phyloP scores from a whole-genome alignment of 352 stramenopile genomes.

The Phytophthora citricola region DNA sequence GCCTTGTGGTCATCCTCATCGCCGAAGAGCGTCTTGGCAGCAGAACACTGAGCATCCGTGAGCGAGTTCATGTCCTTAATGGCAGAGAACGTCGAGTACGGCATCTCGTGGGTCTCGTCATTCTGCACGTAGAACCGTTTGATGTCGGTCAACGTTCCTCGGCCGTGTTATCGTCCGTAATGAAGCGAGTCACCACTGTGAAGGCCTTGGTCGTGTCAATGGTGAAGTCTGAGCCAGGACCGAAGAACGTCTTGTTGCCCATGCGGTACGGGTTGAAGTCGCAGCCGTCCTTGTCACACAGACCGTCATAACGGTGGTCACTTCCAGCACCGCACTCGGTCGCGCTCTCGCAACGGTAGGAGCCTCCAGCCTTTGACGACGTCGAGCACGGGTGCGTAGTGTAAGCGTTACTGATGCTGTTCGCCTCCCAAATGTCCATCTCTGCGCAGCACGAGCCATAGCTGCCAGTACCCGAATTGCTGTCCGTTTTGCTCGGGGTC shows the following conservation, averaged over 20 bases:
- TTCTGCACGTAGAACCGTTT: conserved; percentile 31
- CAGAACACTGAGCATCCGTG: conserved; percentile 26
- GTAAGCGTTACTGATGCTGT: conserved; percentile 52
- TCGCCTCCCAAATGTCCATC: conserved; percentile 69
- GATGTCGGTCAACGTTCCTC: conserved; percentile 22
- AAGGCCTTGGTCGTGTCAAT: conserved; percentile 36
- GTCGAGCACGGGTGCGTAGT: conserved; percentile 54
- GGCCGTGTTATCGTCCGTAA: conserved; percentile 29
- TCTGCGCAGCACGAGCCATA: conserved; percentile 68
- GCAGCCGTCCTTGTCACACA: conserved; percentile 39
- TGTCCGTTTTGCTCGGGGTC: conserved; percentile 33
- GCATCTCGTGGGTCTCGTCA: conserved; percentile 16
- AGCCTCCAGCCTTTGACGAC: conserved; percentile 15
- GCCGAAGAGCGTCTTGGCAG: conserved; percentile 31
- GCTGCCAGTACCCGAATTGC: conserved; percentile 48
- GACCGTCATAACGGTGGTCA: conserved; percentile 20
- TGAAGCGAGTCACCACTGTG: conserved; percentile 37
- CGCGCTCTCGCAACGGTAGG: conserved; percentile 34
- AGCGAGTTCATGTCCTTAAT: conserved; percentile 31
- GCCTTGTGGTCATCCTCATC: conserved; percentile 61
- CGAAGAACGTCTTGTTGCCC: conserved; percentile 38
- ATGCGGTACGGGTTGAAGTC: conserved; percentile 40
- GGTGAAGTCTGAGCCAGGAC: conserved; percentile 20
- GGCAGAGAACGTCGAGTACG: conserved; percentile 16
- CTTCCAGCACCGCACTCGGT: conserved; percentile 18